A percentile compares a stretch with the other conserved stretches of the same genome.
Evolutionary conservation across 345 rosid genomes (phyloP).

Genomic region (Bruguiera sexangula): DNA sequence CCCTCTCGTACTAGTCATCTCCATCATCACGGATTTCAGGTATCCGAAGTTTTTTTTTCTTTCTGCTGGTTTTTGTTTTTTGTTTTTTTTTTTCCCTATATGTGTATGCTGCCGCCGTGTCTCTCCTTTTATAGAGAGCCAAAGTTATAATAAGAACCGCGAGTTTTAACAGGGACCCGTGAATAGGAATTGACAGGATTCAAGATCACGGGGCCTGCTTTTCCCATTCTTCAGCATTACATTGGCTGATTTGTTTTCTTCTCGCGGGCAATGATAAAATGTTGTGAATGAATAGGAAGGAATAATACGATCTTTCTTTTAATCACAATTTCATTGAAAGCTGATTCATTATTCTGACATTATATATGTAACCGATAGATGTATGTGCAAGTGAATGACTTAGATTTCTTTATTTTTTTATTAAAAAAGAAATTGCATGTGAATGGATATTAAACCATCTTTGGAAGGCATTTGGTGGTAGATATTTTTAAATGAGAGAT

Average conservation of each 20-base stretch:
- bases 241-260: not conserved
- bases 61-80: not conserved
- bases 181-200: conserved; percentile 30
- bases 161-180: conserved; percentile 21
- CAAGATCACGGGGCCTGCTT: conserved; percentile 20
- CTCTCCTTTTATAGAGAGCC: conserved; percentile 8
- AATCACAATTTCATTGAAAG: too few relatives aligned
- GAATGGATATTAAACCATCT: too few relatives aligned
- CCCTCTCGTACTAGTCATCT: conserved; percentile 1
- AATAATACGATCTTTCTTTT: not conserved
- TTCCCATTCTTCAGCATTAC: not conserved
- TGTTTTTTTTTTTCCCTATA: not conserved
- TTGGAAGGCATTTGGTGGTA: too few relatives aligned
- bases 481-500: too few relatives aligned
- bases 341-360: too few relatives aligned
- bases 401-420: too few relatives aligned
- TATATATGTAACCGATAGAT: too few relatives aligned
- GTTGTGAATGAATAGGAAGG: not conserved
- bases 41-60: not conserved
- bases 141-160: conserved; percentile 10
- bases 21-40: not conserved
- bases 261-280: not conserved
- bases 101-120: not conserved
- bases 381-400: too few relatives aligned
- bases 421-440: too few relatives aligned